Percentiles rank a stretch among this genome's conserved stretches.
These are phyloP conservation scores for Talaromyces liani DNA, from an alignment of 495 filamentous ascomycete species.

Conservation along the genomic window DNA sequence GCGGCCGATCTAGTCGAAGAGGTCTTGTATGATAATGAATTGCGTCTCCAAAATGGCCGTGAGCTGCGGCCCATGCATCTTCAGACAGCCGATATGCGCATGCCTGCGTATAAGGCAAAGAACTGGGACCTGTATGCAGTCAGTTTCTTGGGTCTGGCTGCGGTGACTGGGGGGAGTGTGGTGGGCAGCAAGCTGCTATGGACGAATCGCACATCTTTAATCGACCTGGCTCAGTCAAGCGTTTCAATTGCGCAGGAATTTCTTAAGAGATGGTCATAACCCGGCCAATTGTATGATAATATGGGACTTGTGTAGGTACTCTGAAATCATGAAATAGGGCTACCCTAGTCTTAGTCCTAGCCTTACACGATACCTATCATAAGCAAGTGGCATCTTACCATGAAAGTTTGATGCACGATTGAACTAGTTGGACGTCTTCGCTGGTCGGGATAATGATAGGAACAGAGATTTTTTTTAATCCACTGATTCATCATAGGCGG, in stretches of 20 bases:
- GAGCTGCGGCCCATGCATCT: constrained; percentile 27
- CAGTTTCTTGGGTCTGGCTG: constrained; percentile 9
- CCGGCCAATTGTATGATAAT: too few species aligned
- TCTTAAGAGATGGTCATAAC: constrained; percentile 16
- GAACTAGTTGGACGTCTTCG: too few species aligned
- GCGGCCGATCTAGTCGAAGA: constrained; percentile 34
- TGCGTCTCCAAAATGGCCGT: constrained; percentile 14
- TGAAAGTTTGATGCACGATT: too few species aligned
- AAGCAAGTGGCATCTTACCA: too few species aligned
- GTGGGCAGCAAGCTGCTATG: constrained; percentile 9
- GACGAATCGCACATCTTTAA: neutral
- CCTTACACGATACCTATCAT: too few species aligned
- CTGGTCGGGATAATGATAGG: too few species aligned
- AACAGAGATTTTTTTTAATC: neutral
- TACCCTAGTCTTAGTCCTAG: too few species aligned
- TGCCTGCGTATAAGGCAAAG: constrained; percentile 24
- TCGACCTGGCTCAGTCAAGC: constrained; percentile 4
- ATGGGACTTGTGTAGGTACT: too few species aligned
- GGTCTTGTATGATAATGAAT: constrained; percentile 26
- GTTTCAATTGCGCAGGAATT: constrained; percentile 8
- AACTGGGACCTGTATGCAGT: constrained; percentile 23
- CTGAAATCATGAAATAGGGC: too few species aligned
- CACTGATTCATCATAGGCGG: neutral
- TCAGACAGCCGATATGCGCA: constrained; percentile 33
- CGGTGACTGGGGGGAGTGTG: constrained; percentile 6